Conservation (phyloP, 2,329 filamentous ascomycete species). For the Fusarium fracticaudum region DNA sequence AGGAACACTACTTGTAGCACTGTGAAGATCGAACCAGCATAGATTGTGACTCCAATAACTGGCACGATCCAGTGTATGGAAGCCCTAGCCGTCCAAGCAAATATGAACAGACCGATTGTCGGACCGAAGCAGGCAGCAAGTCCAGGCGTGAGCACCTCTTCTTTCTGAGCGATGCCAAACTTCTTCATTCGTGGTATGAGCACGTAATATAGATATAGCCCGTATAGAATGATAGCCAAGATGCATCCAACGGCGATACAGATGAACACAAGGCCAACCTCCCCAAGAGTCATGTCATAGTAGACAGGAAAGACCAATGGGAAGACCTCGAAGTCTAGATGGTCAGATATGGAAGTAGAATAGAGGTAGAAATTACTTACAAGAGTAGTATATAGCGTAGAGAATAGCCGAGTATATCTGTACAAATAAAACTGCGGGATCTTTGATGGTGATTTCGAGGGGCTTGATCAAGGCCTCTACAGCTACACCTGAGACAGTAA, state of each 20-base stretch:
- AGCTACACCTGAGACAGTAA: slow-evolving; percentile 57
- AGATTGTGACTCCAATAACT: slow-evolving; percentile 64
- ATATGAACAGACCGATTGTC: slow-evolving; percentile 67
- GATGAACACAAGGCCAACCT: slow-evolving; percentile 68
- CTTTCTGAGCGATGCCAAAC: slow-evolving; percentile 54
- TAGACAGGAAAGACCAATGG: slow-evolving; percentile 67
- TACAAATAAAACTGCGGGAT: slow-evolving; percentile 69
- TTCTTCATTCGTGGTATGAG: slow-evolving; percentile 49
- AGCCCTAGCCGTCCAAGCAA: slow-evolving; percentile 63
- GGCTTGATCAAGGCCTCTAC: slow-evolving; percentile 69
- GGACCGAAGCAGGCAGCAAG: slow-evolving; percentile 62
- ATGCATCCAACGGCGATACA: slow-evolving; percentile 67
- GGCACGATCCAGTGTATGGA: slow-evolving; percentile 63
- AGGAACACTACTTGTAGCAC: neutral
- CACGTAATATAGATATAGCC: slow-evolving; percentile 61
- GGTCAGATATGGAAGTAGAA: neutral
- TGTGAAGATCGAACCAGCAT: slow-evolving; percentile 46
- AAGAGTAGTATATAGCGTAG: slow-evolving; percentile 70
- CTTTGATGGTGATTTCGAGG: slow-evolving; percentile 66
- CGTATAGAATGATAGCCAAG: slow-evolving; percentile 40
- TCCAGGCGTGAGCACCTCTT: slow-evolving; percentile 63
- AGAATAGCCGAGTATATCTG: slow-evolving; percentile 70
- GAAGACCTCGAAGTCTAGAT: slow-evolving; percentile 67
- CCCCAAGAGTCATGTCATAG: slow-evolving; percentile 67
- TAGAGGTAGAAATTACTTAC: slow-evolving; percentile 22